Percentiles rank a stretch among this genome's conserved stretches.
These are phyloP conservation scores for Ceratobasidium sp. DNA, from an alignment of 1,284 basidiomycete genomes.

Conservation along the genomic window DNA sequence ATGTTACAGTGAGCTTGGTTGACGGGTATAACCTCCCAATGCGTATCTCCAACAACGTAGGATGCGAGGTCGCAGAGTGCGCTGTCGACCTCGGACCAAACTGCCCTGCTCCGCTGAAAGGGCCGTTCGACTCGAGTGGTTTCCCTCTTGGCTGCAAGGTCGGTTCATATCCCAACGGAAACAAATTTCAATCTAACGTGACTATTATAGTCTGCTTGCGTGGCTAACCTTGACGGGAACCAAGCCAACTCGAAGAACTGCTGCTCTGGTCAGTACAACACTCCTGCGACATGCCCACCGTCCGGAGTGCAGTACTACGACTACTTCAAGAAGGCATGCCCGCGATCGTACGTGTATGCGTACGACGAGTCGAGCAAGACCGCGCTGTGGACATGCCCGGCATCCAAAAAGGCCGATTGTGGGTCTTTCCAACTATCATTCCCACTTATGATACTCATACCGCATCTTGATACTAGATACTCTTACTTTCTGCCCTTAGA, in stretches of 20 bases:
- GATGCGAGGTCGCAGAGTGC: constrained; percentile 41
- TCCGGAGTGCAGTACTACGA: constrained; percentile 45
- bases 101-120: constrained; percentile 23
- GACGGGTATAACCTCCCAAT: constrained; percentile 47
- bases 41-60: constrained; percentile 41
- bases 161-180: not conserved
- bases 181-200: not conserved
- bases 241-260: constrained; percentile 45
- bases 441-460: constrained; percentile 41
- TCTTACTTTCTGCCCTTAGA: constrained; percentile 50
- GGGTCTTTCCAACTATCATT: not conserved
- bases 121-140: constrained; percentile 39
- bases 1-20: constrained; percentile 44
- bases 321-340: constrained; percentile 52
- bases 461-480: constrained; percentile 41
- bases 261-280: constrained; percentile 45
- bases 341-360: constrained; percentile 44
- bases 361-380: constrained; percentile 48
- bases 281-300: constrained; percentile 43
- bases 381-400: constrained; percentile 34
- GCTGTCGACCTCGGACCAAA: constrained; percentile 28
- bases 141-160: constrained; percentile 43
- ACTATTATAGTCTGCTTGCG: constrained; percentile 5
- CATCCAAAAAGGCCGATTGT: constrained; percentile 38
- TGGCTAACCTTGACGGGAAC: constrained; percentile 40